Percentiles rank a stretch among this genome's conserved stretches.
Evolutionary conservation across 2,329 filamentous ascomycete species (phyloP).

Genomic region (Ceratocystis alfenasii): DNA sequence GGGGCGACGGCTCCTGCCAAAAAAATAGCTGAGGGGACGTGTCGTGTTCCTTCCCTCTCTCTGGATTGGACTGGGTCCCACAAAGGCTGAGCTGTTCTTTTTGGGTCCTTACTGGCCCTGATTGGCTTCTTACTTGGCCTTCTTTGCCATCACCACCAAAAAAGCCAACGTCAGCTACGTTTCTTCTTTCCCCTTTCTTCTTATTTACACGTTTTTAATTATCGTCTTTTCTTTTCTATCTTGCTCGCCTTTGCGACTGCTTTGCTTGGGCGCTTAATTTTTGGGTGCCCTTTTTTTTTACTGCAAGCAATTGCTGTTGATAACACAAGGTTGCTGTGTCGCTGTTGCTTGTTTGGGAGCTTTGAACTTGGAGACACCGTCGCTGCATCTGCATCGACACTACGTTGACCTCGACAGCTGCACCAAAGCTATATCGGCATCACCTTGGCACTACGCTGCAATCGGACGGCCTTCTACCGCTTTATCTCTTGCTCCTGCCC

Average conservation of each 20-base stretch:
- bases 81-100: slow-evolving; percentile 21
- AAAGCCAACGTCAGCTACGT: neutral
- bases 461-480: neutral
- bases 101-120: neutral
- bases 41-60: slow-evolving; percentile 15
- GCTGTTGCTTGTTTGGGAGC: neutral
- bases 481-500: neutral
- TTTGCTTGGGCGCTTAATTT: neutral
- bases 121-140: too few species aligned
- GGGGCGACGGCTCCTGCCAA: slow-evolving; percentile 3
- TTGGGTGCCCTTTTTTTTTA: neutral
- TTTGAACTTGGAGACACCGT: slow-evolving; percentile 7
- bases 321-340: neutral
- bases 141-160: neutral
- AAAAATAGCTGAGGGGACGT: slow-evolving; percentile 5
- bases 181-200: neutral
- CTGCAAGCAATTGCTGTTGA: too few species aligned
- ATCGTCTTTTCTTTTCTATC: slow-evolving; percentile 1
- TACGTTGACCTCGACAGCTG: too few species aligned
- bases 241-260: neutral
- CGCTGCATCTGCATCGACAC: neutral
- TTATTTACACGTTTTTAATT: neutral
- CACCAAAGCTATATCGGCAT: too few species aligned
- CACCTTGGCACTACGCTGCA: too few species aligned
- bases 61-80: slow-evolving; percentile 7